Conservation (phyloP, 2,329 filamentous ascomycete genomes). For the Apiospora rasikravindrae region DNA sequence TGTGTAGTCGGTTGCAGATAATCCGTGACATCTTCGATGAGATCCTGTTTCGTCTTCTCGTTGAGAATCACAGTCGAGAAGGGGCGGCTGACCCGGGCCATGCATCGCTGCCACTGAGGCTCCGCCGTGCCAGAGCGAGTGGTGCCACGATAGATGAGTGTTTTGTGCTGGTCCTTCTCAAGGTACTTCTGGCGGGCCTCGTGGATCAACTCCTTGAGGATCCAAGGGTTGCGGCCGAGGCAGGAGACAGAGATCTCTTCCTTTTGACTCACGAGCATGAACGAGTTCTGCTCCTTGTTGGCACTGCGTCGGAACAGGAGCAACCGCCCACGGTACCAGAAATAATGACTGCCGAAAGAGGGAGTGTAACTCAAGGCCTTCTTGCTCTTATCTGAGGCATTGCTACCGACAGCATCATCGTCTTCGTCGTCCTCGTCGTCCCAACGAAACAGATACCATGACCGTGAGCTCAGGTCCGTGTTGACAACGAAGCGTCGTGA, state of each 20-base stretch:
- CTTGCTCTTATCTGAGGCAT: slow-evolving; percentile 48
- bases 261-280: slow-evolving; percentile 52
- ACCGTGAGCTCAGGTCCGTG: slow-evolving; percentile 61
- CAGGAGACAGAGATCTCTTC: slow-evolving; percentile 66
- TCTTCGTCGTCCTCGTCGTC: slow-evolving; percentile 53
- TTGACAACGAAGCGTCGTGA: slow-evolving; percentile 70
- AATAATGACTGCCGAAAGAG: slow-evolving; percentile 69
- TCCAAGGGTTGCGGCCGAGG: slow-evolving; percentile 63
- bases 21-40: slow-evolving; percentile 66
- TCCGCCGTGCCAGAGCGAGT: slow-evolving; percentile 47
- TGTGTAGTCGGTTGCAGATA: slow-evolving; percentile 67
- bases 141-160: slow-evolving; percentile 67
- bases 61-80: slow-evolving; percentile 70
- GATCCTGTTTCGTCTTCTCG: slow-evolving; percentile 62
- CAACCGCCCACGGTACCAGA: slow-evolving; percentile 66
- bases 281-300: slow-evolving; percentile 49
- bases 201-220: slow-evolving; percentile 66
- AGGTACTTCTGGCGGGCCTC: slow-evolving; percentile 62
- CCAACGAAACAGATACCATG: slow-evolving; percentile 53
- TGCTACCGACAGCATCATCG: slow-evolving; percentile 38
- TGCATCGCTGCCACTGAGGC: slow-evolving; percentile 64
- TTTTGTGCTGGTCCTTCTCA: slow-evolving; percentile 65
- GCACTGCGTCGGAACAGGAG: slow-evolving; percentile 62
- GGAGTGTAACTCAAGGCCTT: slow-evolving; percentile 68
- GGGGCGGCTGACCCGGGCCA: slow-evolving; percentile 64